Evolutionary conservation across 2,329 filamentous ascomycete genomes (phyloP).

Genomic region (Chrysoporthe deuterocubensis): DNA sequence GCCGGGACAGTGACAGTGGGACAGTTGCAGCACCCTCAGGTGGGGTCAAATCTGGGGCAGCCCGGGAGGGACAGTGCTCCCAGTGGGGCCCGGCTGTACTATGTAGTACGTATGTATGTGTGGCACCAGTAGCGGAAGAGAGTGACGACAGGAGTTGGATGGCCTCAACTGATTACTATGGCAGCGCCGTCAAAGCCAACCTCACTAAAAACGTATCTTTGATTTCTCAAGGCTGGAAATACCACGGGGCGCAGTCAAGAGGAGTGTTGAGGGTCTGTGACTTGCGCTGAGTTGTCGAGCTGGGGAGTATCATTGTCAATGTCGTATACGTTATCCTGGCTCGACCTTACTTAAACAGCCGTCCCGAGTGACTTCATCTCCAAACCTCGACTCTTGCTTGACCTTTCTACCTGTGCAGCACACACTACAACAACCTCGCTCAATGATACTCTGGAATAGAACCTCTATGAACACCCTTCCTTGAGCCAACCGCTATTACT

Average conservation of each 20-base stretch:
- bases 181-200: neutral
- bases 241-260: neutral
- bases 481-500: neutral
- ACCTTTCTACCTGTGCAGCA: neutral
- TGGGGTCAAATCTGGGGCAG: constrained; percentile 5
- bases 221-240: neutral
- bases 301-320: neutral
- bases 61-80: neutral
- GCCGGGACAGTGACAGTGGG: constrained; percentile 7
- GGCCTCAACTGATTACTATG: neutral
- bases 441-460: neutral
- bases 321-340: neutral
- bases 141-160: neutral
- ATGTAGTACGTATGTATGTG: neutral
- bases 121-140: too few relatives aligned
- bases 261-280: neutral
- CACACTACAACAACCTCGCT: neutral
- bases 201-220: neutral
- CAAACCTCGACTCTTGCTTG: neutral
- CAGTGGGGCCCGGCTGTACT: neutral
- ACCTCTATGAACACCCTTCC: neutral
- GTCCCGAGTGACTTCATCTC: neutral
- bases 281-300: neutral
- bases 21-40: neutral
- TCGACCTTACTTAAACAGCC: neutral